A percentile compares a stretch with the other conserved stretches of the same genome.
phyloP scores from a whole-genome alignment of 2,329 filamentous ascomycete species.

The Neonectria coccinea region DNA sequence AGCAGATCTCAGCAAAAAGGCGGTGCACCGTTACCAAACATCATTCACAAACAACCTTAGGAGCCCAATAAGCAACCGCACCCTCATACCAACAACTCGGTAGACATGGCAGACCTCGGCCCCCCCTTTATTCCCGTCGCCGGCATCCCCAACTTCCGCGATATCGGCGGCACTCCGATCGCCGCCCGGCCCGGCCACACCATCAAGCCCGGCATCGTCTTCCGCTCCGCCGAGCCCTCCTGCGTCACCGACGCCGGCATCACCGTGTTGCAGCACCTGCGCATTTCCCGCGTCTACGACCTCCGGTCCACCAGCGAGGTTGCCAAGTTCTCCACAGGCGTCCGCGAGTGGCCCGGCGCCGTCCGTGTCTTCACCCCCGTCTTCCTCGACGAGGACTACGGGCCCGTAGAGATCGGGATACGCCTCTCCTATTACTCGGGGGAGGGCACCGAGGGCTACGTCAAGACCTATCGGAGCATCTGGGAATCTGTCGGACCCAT shows the following conservation, averaged over 20 bases:
- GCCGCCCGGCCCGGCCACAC: constrained; percentile 65
- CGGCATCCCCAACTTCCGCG: constrained; percentile 76
- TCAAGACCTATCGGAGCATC: constrained; percentile 72
- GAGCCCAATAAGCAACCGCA: neutral
- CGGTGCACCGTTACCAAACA: neutral
- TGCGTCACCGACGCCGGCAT: constrained; percentile 66
- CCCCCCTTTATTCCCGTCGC: constrained; percentile 64
- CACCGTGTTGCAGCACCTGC: constrained; percentile 62
- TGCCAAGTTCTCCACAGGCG: constrained; percentile 52
- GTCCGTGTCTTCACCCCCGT: constrained; percentile 71
- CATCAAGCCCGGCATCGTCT: constrained; percentile 69
- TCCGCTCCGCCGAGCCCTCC: constrained; percentile 76
- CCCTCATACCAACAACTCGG: neutral
- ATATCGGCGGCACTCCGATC: constrained; percentile 67
- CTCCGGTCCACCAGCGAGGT: constrained; percentile 74
- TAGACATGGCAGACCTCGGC: constrained; percentile 39
- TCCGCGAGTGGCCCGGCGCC: constrained; percentile 55
- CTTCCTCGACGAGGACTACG: constrained; percentile 70
- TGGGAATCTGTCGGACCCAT: constrained; percentile 66
- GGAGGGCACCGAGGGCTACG: constrained; percentile 68
- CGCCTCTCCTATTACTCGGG: constrained; percentile 71
- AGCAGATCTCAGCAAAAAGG: neutral
- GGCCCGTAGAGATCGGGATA: constrained; percentile 71
- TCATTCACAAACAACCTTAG: neutral
- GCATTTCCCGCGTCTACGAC: constrained; percentile 76